These are phyloP conservation scores for Iberis pinnata DNA, from an alignment of 345 rosid species.

Conservation along the genomic window DNA sequence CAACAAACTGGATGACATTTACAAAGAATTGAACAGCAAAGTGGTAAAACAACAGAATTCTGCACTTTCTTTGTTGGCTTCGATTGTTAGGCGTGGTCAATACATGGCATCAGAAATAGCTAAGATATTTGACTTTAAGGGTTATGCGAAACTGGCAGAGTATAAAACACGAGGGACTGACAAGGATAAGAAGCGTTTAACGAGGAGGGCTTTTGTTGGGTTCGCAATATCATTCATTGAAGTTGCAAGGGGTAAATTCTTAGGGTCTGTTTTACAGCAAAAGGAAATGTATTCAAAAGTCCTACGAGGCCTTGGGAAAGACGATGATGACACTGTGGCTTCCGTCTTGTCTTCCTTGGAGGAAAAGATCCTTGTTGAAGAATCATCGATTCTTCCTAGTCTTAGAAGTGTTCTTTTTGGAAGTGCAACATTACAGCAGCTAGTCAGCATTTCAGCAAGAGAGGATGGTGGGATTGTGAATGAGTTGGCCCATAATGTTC, in stretches of 20 bases:
- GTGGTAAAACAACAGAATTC: slow-evolving; percentile 64
- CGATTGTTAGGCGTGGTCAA: slow-evolving; percentile 63
- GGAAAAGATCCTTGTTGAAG: slow-evolving; percentile 53
- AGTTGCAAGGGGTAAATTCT: slow-evolving; percentile 66
- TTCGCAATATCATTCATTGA: slow-evolving; percentile 89
- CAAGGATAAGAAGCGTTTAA: slow-evolving; percentile 41
- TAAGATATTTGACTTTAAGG: slow-evolving; percentile 67
- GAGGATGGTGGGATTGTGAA: slow-evolving; percentile 45
- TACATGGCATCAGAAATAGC: slow-evolving; percentile 77
- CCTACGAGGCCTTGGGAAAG: slow-evolving; percentile 61
- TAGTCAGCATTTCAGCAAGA: slow-evolving; percentile 58
- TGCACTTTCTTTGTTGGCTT: slow-evolving; percentile 60
- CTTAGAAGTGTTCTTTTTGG: slow-evolving; percentile 93
- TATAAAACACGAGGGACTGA: slow-evolving; percentile 38
- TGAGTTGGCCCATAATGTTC: slow-evolving; percentile 63
- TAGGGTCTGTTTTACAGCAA: slow-evolving; percentile 73
- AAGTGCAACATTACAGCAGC: slow-evolving; percentile 61
- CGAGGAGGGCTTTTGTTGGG: slow-evolving; percentile 61
- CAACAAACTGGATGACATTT: slow-evolving; percentile 46
- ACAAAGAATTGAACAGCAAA: slow-evolving; percentile 54
- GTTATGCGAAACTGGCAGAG: slow-evolving; percentile 53
- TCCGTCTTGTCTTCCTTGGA: slow-evolving; percentile 59
- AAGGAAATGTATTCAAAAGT: slow-evolving; percentile 76
- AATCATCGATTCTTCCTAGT: slow-evolving; percentile 68
- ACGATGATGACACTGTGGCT: slow-evolving; percentile 55